These are phyloP conservation scores for Hygrophila difformis DNA, from an alignment of 257 asterid genomes.

Conservation along the genomic window DNA sequence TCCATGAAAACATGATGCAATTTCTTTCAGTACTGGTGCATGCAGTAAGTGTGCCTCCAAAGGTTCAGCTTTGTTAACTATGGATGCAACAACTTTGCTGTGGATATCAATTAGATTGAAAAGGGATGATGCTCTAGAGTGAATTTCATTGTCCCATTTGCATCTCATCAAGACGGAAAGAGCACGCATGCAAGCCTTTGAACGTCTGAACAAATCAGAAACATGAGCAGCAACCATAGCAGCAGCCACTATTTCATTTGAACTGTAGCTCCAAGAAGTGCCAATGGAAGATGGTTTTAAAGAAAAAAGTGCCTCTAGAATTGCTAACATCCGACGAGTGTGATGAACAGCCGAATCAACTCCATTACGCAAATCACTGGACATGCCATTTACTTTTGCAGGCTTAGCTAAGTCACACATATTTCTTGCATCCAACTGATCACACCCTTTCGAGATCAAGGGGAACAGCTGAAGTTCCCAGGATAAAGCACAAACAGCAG, in stretches of 20 bases:
- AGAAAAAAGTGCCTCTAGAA: constrained; percentile 96
- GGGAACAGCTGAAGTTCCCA: constrained; percentile 94
- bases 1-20: constrained; percentile 46
- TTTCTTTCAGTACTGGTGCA: constrained; percentile 40
- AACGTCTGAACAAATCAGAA: constrained; percentile 82
- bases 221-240: constrained; percentile 99
- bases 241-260: constrained; percentile 96
- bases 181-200: constrained; percentile 97
- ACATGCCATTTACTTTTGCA: constrained; percentile 35
- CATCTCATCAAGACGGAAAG: constrained; percentile 72
- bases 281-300: constrained; percentile 92
- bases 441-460: constrained; percentile 55
- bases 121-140: constrained; percentile 84
- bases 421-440: constrained; percentile 25
- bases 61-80: constrained; percentile 90
- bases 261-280: constrained; percentile 85
- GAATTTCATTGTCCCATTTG: constrained; percentile 87
- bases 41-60: constrained; percentile 77
- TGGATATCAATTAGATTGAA: constrained; percentile 88
- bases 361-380: constrained; percentile 53
- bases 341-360: constrained; percentile 79
- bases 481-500: constrained; percentile 96
- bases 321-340: constrained; percentile 76
- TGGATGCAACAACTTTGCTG: constrained; percentile 86
- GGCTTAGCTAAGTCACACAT: constrained; percentile 26